phyloP scores from a whole-genome alignment of 75 land plant species.

The Cunninghamia lanceolata region DNA sequence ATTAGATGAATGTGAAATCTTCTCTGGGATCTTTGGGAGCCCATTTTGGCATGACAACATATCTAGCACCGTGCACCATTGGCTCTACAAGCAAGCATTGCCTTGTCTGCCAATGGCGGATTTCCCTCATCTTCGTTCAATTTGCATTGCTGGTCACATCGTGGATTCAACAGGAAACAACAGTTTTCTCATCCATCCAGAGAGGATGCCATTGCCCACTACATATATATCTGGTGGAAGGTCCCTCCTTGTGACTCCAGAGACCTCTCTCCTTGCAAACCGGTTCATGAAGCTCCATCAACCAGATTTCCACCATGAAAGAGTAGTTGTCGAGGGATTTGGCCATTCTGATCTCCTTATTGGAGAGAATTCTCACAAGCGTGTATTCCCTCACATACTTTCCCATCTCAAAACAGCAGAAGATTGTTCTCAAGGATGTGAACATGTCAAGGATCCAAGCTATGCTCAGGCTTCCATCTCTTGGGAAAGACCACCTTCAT shows the following conservation, averaged over 20 bases:
- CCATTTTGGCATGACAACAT: conserved; percentile 52
- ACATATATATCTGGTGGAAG: conserved; percentile 46
- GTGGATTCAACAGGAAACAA: conserved; percentile 37
- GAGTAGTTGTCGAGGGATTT: conserved; percentile 42
- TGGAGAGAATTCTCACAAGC: conserved; percentile 33
- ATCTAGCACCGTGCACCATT: conserved; percentile 30
- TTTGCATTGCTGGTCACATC: conserved; percentile 38
- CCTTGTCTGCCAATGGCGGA: conserved; percentile 36
- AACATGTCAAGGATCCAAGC: background rate
- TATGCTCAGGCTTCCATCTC: background rate
- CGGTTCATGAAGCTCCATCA: conserved; percentile 51
- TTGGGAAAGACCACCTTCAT: background rate
- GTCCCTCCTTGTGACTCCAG: conserved; percentile 37
- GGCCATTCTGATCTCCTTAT: conserved; percentile 56
- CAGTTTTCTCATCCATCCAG: conserved; percentile 40
- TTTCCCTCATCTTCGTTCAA: conserved; percentile 45
- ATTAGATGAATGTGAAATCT: conserved; percentile 35
- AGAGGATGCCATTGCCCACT: conserved; percentile 40
- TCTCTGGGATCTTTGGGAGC: conserved; percentile 51
- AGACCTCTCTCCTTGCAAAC: conserved; percentile 36
- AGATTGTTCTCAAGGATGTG: background rate
- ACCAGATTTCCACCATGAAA: conserved; percentile 33
- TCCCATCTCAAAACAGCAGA: conserved; percentile 27
- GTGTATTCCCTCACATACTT: conserved; percentile 49
- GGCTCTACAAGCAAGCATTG: conserved; percentile 33